Base-by-base conservation (phyloP, 768 basidiomycete species). In the Russula ochroleuca region DNA sequence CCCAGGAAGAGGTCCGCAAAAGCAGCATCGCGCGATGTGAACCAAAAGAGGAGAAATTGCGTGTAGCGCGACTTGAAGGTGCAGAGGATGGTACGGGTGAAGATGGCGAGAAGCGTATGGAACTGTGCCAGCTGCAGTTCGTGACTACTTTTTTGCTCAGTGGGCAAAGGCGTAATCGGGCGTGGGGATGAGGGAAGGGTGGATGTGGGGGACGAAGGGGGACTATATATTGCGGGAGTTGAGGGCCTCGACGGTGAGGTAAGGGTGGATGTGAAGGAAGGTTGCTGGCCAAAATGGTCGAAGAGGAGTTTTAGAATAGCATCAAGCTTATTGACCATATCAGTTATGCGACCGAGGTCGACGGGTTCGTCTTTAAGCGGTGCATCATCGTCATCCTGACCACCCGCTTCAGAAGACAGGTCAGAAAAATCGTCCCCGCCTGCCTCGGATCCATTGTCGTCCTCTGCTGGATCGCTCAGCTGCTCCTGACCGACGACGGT, bases 61-160 rank as follows among this genome's bases (percentile, higher is more conserved):
- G 94, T 94, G 74, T 98, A 97, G 43, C 95, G 90, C 0, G 94
- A 97, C 71, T 95, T 94, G 78, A 97, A 97, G 2, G 97, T 98
- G 43, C 87, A 90, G 54, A 99, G 83, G 72, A 99, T 94, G 41
- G 87, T 87, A 45, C 92, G 85, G 73, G 97, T 93, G 70, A 99
- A 99, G 67, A 98, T 93, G 67, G 88, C 85, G 56, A 99, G 84
- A 21, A 99, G 86, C 33, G 88, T 83, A 69, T 90, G 83, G 73
- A 98, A 98, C 68, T 92, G 91, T 1, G 83, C 72, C 7, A 80
- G 80, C 28, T 79, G 81, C 37, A 77, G 70, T 5, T 74, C 72
- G 51, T 78, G 78, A 28, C 73, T 71, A 48, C 74, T 71, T 43
- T 58, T 28, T 31, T 11, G 43, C 14, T 59, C 9, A 67, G 75